These are phyloP conservation scores for Thelonectria blattea DNA, from an alignment of 2,329 filamentous ascomycete genomes.

Conservation along the genomic window DNA sequence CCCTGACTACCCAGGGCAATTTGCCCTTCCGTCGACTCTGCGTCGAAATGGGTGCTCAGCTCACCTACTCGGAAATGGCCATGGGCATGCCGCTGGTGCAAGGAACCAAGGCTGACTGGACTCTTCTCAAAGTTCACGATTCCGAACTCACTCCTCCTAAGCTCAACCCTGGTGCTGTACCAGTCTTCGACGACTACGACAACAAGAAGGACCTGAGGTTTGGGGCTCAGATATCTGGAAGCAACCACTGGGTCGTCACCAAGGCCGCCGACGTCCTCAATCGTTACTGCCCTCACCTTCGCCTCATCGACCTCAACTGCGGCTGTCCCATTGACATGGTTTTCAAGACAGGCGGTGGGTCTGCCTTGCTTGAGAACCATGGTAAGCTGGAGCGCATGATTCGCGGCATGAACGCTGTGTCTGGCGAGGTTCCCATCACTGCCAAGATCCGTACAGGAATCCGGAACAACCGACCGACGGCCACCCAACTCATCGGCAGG, in stretches of 20 bases:
- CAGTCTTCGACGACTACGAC: slow-evolving; percentile 78
- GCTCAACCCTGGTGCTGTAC: slow-evolving; percentile 57
- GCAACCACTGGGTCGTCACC: slow-evolving; percentile 87
- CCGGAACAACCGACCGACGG: slow-evolving; percentile 77
- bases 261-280: slow-evolving; percentile 87
- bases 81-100: slow-evolving; percentile 89
- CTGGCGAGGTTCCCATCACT: slow-evolving; percentile 87
- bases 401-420: slow-evolving; percentile 93
- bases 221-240: slow-evolving; percentile 89
- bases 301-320: slow-evolving; percentile 94
- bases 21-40: slow-evolving; percentile 92
- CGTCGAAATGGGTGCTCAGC: slow-evolving; percentile 84
- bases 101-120: slow-evolving; percentile 92
- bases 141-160: slow-evolving; percentile 77
- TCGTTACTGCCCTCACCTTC: slow-evolving; percentile 78
- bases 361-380: slow-evolving; percentile 85
- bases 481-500: slow-evolving; percentile 80
- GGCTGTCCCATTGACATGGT: slow-evolving; percentile 97
- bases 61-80: slow-evolving; percentile 99
- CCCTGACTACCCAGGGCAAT: slow-evolving; percentile 95
- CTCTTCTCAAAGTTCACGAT: slow-evolving; percentile 89
- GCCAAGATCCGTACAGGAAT: slow-evolving; percentile 95
- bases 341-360: slow-evolving; percentile 85
- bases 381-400: slow-evolving; percentile 94
- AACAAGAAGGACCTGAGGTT: slow-evolving; percentile 85